phyloP scores from a whole-genome alignment of 1,284 basidiomycete genomes.

The Puccinia sorghi region DNA sequence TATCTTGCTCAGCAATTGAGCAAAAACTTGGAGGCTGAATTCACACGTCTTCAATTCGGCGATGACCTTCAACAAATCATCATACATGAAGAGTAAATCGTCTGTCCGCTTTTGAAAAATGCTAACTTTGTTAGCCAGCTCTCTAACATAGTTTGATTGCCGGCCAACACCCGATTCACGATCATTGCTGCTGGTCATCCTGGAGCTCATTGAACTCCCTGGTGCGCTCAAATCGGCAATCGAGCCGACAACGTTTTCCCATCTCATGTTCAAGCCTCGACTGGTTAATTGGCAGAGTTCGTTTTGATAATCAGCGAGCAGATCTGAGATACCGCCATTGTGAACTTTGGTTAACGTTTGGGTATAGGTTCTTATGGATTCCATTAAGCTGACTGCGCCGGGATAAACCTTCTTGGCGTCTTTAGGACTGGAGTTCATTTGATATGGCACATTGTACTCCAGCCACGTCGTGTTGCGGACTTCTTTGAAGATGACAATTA shows the following conservation, averaged over 20 bases:
- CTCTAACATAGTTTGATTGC: conserved; percentile 88
- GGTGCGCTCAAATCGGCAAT: conserved; percentile 15
- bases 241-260: conserved; percentile 91
- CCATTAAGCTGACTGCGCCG: conserved; percentile 96
- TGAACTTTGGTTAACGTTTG: conserved; percentile 89
- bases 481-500: conserved; percentile 97
- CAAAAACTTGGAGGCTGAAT: conserved; percentile 79
- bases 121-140: conserved; percentile 82
- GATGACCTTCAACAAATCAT: conserved; percentile 77
- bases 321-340: conserved; percentile 81
- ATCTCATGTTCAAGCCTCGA: conserved; percentile 83
- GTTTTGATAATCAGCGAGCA: conserved; percentile 87
- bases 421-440: conserved; percentile 92
- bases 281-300: conserved; percentile 79
- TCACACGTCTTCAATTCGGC: conserved; percentile 84
- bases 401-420: conserved; percentile 97
- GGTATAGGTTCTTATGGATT: conserved; percentile 92
- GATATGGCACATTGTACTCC: conserved; percentile 90
- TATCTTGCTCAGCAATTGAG: conserved; percentile 73
- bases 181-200: conserved; percentile 68
- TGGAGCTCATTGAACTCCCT: conserved; percentile 57
- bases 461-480: conserved; percentile 94
- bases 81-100: conserved; percentile 84
- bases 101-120: conserved; percentile 81
- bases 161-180: conserved; percentile 68